Conservation (phyloP, 352 stramenopile species). For the Pythium brachiatum region DNA sequence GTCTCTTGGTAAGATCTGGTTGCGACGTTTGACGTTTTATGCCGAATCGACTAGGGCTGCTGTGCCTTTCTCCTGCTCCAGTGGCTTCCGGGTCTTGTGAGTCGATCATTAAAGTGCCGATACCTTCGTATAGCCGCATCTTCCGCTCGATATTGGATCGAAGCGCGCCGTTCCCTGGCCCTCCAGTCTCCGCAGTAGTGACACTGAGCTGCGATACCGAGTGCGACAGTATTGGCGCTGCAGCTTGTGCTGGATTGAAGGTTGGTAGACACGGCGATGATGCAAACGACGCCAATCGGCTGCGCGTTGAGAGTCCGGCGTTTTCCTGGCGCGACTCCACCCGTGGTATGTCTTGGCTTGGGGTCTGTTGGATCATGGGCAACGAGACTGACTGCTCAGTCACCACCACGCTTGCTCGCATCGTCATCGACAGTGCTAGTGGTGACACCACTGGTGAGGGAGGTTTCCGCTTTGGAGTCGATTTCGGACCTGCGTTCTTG, state of each 20-base stretch:
- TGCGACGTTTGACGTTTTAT: background rate
- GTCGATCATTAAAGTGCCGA: slow-evolving; percentile 23
- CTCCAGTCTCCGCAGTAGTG: background rate
- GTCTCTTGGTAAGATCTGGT: background rate
- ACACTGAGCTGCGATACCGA: background rate
- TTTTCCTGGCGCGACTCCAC: no score
- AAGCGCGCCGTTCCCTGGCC: background rate
- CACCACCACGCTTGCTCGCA: slow-evolving; percentile 39
- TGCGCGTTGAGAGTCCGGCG: background rate
- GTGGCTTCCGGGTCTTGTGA: background rate
- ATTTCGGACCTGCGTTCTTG: slow-evolving; percentile 29
- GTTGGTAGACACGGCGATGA: slow-evolving; percentile 1
- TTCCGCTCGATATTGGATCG: slow-evolving; percentile 58
- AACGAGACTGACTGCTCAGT: slow-evolving; percentile 35
- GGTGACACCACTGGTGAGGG: no score
- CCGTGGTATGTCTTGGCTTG: background rate
- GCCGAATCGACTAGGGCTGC: background rate
- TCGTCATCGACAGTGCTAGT: slow-evolving; percentile 16
- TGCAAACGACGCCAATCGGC: background rate
- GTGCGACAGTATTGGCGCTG: background rate
- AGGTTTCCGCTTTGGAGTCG: slow-evolving; percentile 32
- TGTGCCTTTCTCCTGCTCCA: background rate
- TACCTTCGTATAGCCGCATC: slow-evolving; percentile 43
- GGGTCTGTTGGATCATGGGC: slow-evolving; percentile 24
- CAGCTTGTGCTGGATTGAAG: background rate